Evolutionary conservation across 106 monocot species (phyloP), one percentile per base, ranked within the genome.

Genomic region (Platanthera guangdongensis): DNA sequence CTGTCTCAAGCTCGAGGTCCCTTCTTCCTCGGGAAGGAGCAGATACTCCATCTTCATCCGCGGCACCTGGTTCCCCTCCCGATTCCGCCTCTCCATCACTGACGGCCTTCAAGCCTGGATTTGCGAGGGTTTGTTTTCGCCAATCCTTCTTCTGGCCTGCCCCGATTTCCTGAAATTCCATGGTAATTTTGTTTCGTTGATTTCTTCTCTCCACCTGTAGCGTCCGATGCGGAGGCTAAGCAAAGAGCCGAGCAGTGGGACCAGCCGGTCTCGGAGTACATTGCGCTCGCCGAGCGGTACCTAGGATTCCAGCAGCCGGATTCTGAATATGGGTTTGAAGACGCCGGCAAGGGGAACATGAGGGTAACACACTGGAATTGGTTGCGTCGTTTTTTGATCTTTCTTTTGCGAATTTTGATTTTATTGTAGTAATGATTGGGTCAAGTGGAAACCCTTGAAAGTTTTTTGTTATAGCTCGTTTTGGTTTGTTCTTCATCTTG

Each of bases 161-260:
- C 9, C 13, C 67, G 0, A 16, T 32, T 49, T 10, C 15, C 7
- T 51, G 2, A 4, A 65, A 65, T 30, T 65, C 30, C 2, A 65
- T 65, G 16, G 32, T 2, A 57, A 0, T 67, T 52, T n/a, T 49
- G 11, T 19, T 6, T 69, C 47, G 71, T 8, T 47, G 73, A 12
- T 4, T 72, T 54, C 30, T 69, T 74, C 50, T 52, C 14, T 28
- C 47, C 57, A 25, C 50, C 18, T 49, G 46, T 32, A 90, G 88
- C 88, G 75, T 82, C 90, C 19, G 92, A 91, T 52, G 70, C 68
- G 30, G 97, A 97, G 81, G 91, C 94, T 72, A 73, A 67, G 80
- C 84, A 77, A 67, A 85, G 97, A 53, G 91, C 97, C 46, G 97
- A 94, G 80, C 97, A 89, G 28, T 97, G 97, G 97, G 97, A 97